Conservation (phyloP, 148 eudicot species). For the Pharnaceum exiguum region DNA sequence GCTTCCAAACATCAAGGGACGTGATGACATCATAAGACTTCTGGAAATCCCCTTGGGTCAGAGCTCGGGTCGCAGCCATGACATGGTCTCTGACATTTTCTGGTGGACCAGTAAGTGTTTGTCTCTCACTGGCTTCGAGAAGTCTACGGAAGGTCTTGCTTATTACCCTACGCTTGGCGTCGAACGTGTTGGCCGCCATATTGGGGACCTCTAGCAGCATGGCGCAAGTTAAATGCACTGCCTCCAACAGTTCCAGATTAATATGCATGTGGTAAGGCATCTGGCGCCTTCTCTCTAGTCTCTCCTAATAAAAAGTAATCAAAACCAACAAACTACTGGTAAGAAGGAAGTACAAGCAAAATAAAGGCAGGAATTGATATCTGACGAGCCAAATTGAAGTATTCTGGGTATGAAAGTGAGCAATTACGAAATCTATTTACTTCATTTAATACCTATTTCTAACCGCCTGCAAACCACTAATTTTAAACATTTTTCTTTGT, state of each 20-base stretch:
- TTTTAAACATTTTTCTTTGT: too few species aligned
- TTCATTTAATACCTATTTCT: too few species aligned
- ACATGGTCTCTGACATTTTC: slow-evolving; percentile 72
- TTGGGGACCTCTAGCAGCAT: slow-evolving; percentile 82
- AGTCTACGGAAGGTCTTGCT: slow-evolving; percentile 62
- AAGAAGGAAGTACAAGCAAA: too few species aligned
- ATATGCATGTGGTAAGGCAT: slow-evolving; percentile 94
- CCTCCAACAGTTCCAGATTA: slow-evolving; percentile 72
- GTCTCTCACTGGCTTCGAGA: slow-evolving; percentile 55
- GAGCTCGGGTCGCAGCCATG: slow-evolving; percentile 61
- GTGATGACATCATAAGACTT: slow-evolving; percentile 49
- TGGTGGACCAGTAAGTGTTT: slow-evolving; percentile 77
- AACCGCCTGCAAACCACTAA: too few species aligned
- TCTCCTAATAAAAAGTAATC: slow-evolving; percentile 37
- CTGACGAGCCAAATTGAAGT: too few species aligned
- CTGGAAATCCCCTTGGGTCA: slow-evolving; percentile 59
- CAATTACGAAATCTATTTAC: too few species aligned
- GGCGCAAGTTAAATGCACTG: slow-evolving; percentile 71
- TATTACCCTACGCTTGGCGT: slow-evolving; percentile 52
- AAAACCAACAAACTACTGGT: too few species aligned
- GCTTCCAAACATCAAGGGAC: slow-evolving; percentile 70
- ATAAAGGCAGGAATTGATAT: too few species aligned
- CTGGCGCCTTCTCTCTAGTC: slow-evolving; percentile 67
- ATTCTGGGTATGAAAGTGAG: too few species aligned
- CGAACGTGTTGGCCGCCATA: slow-evolving; percentile 66